Evolutionary conservation across 352 stramenopile species (phyloP), one percentile per base, ranked within the genome.

Genomic region (Globisporangium sylvaticum): DNA sequence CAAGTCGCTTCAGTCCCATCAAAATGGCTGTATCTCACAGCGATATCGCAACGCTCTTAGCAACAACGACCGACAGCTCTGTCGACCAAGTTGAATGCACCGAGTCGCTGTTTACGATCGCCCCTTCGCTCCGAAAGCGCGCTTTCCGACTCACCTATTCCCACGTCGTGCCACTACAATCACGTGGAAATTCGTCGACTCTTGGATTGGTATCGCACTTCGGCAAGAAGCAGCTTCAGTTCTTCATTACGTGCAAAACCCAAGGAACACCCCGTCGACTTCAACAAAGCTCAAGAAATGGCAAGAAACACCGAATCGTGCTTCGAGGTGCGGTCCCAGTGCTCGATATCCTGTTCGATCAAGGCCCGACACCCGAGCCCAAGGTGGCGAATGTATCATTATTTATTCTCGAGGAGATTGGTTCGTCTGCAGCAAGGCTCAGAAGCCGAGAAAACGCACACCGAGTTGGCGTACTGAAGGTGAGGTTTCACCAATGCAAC

Each of bases 1-100:
- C 76, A 3, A 87, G 76, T 48, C 74, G 81, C 18, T 87, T 83
- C 54, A 77, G 70, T 54, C 79, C 81, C 1, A 75, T 88, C 18
- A 58, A 87, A 31, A 73, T 90, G n/a, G 58, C 65, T 0, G 75
- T 88, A 24, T 74, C 71, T 0, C 76, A 87, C 44, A 71, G 70
- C 53, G 62, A 86, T 29, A 62, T 79, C 22, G 7, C 54, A 4
- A 46, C 64, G 20, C 18, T 73, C 4, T 60, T 76, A 55, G 24
- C 7, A 67, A 12, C 22, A 27, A 25, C 18, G 20, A 29, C n/a
- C 7, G 29, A 42, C 25, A 12, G 4, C 10, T 27, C 27, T 14
- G 5, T 8, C 7, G 12, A 59, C n/a, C 24, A 58, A 48, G 8
- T 32, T 9, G 31, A 61, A 24, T 32, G 12, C 18, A 29, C 4